phyloP scores from a whole-genome alignment of 345 rosid genomes.

The Erodium maritimum region DNA sequence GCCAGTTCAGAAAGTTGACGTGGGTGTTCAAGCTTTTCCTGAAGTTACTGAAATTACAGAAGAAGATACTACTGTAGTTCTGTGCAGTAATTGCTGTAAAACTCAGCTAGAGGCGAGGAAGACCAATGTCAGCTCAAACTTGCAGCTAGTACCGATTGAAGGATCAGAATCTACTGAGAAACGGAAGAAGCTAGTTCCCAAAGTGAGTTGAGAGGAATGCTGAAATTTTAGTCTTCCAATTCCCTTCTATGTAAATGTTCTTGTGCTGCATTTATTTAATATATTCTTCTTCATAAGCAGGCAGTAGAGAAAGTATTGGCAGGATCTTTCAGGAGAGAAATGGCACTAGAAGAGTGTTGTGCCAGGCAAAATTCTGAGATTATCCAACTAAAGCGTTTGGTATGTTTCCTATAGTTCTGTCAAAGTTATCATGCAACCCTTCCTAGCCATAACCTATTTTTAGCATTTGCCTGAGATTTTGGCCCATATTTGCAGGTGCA shows the following conservation, averaged over 20 bases:
- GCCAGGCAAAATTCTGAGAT: constrained; percentile 82
- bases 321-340: constrained; percentile 94
- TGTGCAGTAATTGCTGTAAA: constrained; percentile 60
- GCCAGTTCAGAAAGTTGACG: constrained; percentile 45
- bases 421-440: background rate
- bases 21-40: constrained; percentile 67
- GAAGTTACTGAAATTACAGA: constrained; percentile 28
- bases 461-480: constrained; percentile 5
- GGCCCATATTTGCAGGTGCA: constrained; percentile 52
- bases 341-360: constrained; percentile 93
- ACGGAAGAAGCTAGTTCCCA: constrained; percentile 65
- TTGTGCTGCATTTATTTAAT: constrained; percentile 1
- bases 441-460: background rate
- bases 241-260: background rate
- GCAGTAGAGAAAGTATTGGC: constrained; percentile 95
- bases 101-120: constrained; percentile 34
- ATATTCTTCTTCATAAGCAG: constrained; percentile 21
- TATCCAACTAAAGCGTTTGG: constrained; percentile 87
- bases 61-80: constrained; percentile 20
- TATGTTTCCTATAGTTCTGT: constrained; percentile 20
- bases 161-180: constrained; percentile 46
- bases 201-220: constrained; percentile 33
- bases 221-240: background rate
- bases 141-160: constrained; percentile 52
- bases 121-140: constrained; percentile 32